Percentiles rank a stretch among this genome's conserved stretches.
Evolutionary conservation across 345 rosid species (phyloP).

Genomic region (Brassica napus): DNA sequence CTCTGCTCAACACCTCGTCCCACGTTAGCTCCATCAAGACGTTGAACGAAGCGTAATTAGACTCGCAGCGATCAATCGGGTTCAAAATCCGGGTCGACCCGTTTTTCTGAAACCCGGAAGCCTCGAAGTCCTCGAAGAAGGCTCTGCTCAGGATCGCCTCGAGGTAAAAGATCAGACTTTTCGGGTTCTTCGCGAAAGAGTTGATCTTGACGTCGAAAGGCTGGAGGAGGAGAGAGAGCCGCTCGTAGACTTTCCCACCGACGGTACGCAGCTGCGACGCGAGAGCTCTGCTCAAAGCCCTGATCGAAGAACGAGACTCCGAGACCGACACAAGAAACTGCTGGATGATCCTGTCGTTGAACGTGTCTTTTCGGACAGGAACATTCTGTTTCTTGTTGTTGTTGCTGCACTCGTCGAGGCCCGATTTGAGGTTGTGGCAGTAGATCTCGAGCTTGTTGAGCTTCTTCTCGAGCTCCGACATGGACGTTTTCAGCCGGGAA

Average conservation of each 20-base stretch:
- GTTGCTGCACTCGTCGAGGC: slow-evolving; percentile 65
- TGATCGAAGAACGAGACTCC: slow-evolving; percentile 64
- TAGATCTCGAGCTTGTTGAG: slow-evolving; percentile 84
- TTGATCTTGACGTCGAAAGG: slow-evolving; percentile 64
- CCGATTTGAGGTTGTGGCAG: slow-evolving; percentile 75
- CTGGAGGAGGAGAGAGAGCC: slow-evolving; percentile 64
- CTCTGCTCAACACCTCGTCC: slow-evolving; percentile 82
- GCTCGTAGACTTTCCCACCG: slow-evolving; percentile 62
- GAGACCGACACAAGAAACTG: slow-evolving; percentile 67
- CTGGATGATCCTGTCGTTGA: slow-evolving; percentile 55
- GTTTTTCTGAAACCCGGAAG: slow-evolving; percentile 64
- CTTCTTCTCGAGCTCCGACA: slow-evolving; percentile 92
- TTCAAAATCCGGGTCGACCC: slow-evolving; percentile 60
- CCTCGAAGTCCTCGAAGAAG: slow-evolving; percentile 88
- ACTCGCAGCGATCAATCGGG: slow-evolving; percentile 74
- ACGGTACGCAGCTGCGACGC: slow-evolving; percentile 61
- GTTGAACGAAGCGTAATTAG: slow-evolving; percentile 61
- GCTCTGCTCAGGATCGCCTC: slow-evolving; percentile 71
- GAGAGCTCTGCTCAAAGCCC: slow-evolving; percentile 66
- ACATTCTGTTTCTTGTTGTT: slow-evolving; percentile 38
- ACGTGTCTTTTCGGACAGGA: slow-evolving; percentile 17
- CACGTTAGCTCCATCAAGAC: slow-evolving; percentile 70
- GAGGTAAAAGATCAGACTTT: slow-evolving; percentile 56
- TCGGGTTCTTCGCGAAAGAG: slow-evolving; percentile 61
- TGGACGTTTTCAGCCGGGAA: slow-evolving; percentile 71